Evolutionary conservation across 2,329 filamentous ascomycete genomes (phyloP).

Genomic region (Penicillium sp.): DNA sequence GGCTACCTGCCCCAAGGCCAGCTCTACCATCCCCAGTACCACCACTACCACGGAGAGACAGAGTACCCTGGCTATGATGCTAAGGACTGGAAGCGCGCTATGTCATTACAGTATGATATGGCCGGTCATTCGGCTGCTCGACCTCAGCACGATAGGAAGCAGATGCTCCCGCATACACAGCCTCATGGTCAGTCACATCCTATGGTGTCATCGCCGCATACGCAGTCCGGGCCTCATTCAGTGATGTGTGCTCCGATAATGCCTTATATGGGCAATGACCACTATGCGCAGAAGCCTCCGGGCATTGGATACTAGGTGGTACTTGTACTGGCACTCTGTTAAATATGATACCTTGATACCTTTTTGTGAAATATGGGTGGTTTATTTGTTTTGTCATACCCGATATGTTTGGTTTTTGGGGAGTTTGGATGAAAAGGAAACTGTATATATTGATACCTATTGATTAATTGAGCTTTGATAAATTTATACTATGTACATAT

Average conservation of each 20-base stretch:
- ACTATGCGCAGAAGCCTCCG: constrained; percentile 20
- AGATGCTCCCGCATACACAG: neutral
- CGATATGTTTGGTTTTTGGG: constrained; percentile 9
- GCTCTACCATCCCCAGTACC: constrained; percentile 22
- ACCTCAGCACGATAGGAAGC: constrained; percentile 12
- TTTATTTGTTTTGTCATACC: constrained; percentile 18
- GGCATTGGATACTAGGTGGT: constrained; percentile 23
- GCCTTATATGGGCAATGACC: constrained; percentile 26
- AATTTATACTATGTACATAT: neutral
- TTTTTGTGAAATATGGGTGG: constrained; percentile 18
- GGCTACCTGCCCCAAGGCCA: constrained; percentile 22
- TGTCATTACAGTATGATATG: constrained; percentile 29
- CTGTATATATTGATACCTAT: constrained; percentile 15
- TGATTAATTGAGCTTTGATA: neutral
- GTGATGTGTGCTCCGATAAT: constrained; percentile 31
- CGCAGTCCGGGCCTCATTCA: constrained; percentile 23
- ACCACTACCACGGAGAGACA: constrained; percentile 13
- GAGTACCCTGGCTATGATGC: constrained; percentile 22
- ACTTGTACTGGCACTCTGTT: neutral
- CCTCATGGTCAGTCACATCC: constrained; percentile 10
- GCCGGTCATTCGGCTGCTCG: constrained; percentile 4
- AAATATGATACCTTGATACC: constrained; percentile 6
- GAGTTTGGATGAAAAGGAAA: constrained; percentile 8
- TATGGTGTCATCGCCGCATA: constrained; percentile 21
- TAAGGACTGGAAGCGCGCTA: constrained; percentile 31